Evolutionary conservation across 75 land plant species (phyloP), one percentile per base, ranked within the genome.

Genomic region (Cunninghamia lanceolata): DNA sequence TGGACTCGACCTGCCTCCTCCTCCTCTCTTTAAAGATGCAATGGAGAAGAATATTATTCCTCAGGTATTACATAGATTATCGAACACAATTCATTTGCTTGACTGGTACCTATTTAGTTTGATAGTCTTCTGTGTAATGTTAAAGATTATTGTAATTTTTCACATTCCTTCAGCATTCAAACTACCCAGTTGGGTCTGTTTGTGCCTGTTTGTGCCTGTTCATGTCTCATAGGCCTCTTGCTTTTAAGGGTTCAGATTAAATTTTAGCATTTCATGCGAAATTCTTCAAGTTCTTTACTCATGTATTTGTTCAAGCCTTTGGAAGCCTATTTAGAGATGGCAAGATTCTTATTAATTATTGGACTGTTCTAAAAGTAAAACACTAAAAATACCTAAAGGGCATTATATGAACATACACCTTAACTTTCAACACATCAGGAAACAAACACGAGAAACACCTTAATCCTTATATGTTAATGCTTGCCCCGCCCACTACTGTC

Each of bases 31-130:
- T 84, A 93, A 95, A 88, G 99, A 98, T 90, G 97, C 94, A 42
- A 95, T 98, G 99, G 99, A 98, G 91, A 98, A 98, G 82, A 98
- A 98, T 86, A 98, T 98, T 47, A 98, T 98, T 73, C 99, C 99
- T 13, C 99, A 98, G 99, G 99, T 97, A 78, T 70, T 82, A 32
- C 17, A 82, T 53, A 17, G 28, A 36, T 43, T 43, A 42, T 28
- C 9, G 19, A 43, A 28, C 46, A 43, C 25, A 42, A 40, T 86
- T 47, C 47, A 34, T 71, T 66, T 71, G 75, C 36, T 71, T 15
- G 34, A 11, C 14, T 32, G 36, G 36, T 2, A 71, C 36, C 36
- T 71, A 32, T 71, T 71, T 11, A 63, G 36, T 71, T 71, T 71
- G 36, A 1, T 32, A 63, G 11, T 9, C 15, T 32, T 9, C 2